A percentile compares a stretch with the other conserved stretches of the same genome.
Evolutionary conservation across 306 rosid species (phyloP).

Genomic region (Inga laurina): DNA sequence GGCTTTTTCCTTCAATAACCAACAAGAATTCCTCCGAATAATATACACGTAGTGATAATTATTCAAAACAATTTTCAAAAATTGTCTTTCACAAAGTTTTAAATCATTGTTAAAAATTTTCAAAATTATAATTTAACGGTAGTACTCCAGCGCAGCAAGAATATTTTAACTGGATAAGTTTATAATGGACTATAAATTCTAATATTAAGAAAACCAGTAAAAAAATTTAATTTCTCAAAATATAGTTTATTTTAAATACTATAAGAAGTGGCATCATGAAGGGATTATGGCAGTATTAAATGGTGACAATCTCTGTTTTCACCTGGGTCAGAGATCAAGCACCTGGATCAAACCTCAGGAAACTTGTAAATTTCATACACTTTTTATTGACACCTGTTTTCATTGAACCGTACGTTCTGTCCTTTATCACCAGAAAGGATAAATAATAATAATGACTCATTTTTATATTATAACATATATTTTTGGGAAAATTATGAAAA

Average conservation of each 20-base stretch:
- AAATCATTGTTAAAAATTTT: too few species aligned
- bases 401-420: background rate
- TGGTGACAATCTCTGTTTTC: background rate
- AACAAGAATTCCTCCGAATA: background rate
- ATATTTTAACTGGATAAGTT: background rate
- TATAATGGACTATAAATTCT: too few species aligned
- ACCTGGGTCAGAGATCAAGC: background rate
- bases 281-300: background rate
- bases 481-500: too few species aligned
- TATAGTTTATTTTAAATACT: too few species aligned
- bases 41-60: background rate
- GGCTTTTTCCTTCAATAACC: background rate
- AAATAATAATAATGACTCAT: background rate
- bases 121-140: too few species aligned
- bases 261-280: too few species aligned
- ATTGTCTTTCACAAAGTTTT: background rate
- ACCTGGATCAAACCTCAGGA: background rate
- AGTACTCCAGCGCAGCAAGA: background rate
- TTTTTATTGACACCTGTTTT: background rate
- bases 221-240: too few species aligned
- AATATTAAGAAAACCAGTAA: background rate
- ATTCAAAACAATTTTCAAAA: background rate
- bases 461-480: background rate
- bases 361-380: background rate
- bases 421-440: background rate